These are phyloP conservation scores for Yarrowia bubula DNA, from an alignment of 805 yeast genomes.

Conservation along the genomic window DNA sequence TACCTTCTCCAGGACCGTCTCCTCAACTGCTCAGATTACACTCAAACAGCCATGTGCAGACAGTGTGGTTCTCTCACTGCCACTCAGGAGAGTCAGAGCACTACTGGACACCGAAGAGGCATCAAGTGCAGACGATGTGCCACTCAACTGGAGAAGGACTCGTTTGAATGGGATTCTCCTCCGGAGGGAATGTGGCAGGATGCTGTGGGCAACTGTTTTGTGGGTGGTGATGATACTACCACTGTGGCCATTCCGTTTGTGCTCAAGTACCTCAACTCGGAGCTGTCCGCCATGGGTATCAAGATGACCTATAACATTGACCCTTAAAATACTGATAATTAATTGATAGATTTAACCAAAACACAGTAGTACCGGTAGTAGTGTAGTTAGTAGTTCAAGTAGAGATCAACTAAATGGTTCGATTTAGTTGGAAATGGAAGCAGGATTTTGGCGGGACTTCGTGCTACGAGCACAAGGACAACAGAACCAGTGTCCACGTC, in stretches of 20 bases:
- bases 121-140: slow-evolving; percentile 93
- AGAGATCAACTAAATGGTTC: too few relatives aligned
- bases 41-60: slow-evolving; percentile 87
- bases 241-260: slow-evolving; percentile 97
- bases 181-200: slow-evolving; percentile 80
- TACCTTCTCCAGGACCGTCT: slow-evolving; percentile 91
- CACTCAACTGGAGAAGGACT: slow-evolving; percentile 40
- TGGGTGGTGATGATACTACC: slow-evolving; percentile 92
- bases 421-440: too few relatives aligned
- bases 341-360: slow-evolving; percentile 20
- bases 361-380: too few relatives aligned
- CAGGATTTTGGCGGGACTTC: too few relatives aligned
- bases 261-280: slow-evolving; percentile 90
- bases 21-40: slow-evolving; percentile 91
- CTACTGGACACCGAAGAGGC: slow-evolving; percentile 76
- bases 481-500: too few relatives aligned
- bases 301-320: slow-evolving; percentile 84
- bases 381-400: too few relatives aligned
- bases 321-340: slow-evolving; percentile 39
- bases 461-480: too few relatives aligned
- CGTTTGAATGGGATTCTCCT: slow-evolving; percentile 37
- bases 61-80: slow-evolving; percentile 89
- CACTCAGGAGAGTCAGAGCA: slow-evolving; percentile 86
- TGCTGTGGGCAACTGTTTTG: slow-evolving; percentile 86
- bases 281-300: slow-evolving; percentile 96